Evolutionary conservation across 139 green algal genomes (phyloP).

Genomic region (Chlamydomonas asymmetrica): DNA sequence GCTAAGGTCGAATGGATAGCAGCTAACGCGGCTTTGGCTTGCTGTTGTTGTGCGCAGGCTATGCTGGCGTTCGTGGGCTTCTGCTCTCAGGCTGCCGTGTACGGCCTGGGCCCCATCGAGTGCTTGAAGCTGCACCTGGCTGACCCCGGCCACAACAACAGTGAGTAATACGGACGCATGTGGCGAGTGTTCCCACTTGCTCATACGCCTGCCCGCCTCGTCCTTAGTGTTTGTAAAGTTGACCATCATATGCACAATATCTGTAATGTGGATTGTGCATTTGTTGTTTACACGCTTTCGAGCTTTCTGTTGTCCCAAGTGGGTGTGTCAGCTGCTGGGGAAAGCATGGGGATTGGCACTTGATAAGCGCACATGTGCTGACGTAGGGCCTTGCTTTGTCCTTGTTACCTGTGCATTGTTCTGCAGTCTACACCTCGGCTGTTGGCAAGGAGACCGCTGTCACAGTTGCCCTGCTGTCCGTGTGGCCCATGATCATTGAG

Average conservation of each 20-base stretch:
- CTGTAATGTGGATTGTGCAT: too few species aligned
- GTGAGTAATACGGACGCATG: slow-evolving; percentile 49
- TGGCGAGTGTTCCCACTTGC: too few species aligned
- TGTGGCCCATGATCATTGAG: slow-evolving; percentile 81
- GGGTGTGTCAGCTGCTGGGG: too few species aligned
- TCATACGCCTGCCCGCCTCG: too few species aligned
- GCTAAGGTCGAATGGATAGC: neutral
- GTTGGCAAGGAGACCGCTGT: slow-evolving; percentile 78
- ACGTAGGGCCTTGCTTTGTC: neutral
- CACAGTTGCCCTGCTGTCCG: slow-evolving; percentile 63
- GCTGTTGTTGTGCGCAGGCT: slow-evolving; percentile 22
- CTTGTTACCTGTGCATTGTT: neutral
- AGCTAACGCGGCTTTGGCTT: slow-evolving; percentile 15
- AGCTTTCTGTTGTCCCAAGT: neutral
- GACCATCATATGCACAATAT: too few species aligned
- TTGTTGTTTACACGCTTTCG: too few species aligned
- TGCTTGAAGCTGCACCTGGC: slow-evolving; percentile 79
- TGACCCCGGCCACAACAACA: slow-evolving; percentile 89
- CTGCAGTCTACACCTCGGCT: slow-evolving; percentile 79
- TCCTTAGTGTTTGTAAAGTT: too few species aligned
- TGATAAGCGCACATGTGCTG: neutral
- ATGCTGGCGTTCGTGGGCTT: slow-evolving; percentile 93
- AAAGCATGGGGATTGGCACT: neutral
- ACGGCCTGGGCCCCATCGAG: slow-evolving; percentile 82
- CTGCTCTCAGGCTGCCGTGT: slow-evolving; percentile 74